These are phyloP conservation scores for Myriosclerotinia duriaeana DNA, from an alignment of 2,329 filamentous ascomycete genomes.

Conservation along the genomic window DNA sequence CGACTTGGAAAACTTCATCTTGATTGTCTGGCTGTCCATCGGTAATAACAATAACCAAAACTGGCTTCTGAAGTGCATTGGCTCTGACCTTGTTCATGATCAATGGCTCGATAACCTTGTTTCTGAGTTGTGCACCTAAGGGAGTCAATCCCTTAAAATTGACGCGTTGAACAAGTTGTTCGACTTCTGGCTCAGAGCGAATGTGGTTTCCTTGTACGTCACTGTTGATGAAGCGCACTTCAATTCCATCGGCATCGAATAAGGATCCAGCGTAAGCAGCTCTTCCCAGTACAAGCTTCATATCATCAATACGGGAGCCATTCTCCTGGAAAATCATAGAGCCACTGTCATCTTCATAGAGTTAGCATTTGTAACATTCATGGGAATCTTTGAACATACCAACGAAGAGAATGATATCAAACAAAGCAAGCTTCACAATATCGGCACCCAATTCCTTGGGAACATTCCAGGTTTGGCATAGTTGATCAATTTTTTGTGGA, in stretches of 20 bases:
- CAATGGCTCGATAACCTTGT: slow-evolving; percentile 63
- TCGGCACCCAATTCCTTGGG: slow-evolving; percentile 40
- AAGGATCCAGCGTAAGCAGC: slow-evolving; percentile 64
- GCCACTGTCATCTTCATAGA: slow-evolving; percentile 58
- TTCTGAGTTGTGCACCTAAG: slow-evolving; percentile 60
- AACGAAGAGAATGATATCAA: slow-evolving; percentile 39
- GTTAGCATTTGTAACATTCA: slow-evolving; percentile 13
- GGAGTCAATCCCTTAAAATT: slow-evolving; percentile 66
- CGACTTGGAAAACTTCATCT: slow-evolving; percentile 18
- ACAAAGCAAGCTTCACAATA: slow-evolving; percentile 41
- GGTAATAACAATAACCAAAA: slow-evolving; percentile 20
- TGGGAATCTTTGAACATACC: slow-evolving; percentile 29
- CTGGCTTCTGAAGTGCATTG: slow-evolving; percentile 19
- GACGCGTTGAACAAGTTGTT: slow-evolving; percentile 56
- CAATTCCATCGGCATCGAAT: slow-evolving; percentile 69
- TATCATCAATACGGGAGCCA: slow-evolving; percentile 64
- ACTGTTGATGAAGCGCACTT: slow-evolving; percentile 69
- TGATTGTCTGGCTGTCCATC: slow-evolving; percentile 24
- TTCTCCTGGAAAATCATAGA: slow-evolving; percentile 69
- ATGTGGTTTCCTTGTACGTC: slow-evolving; percentile 54
- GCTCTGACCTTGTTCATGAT: slow-evolving; percentile 44
- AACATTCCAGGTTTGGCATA: slow-evolving; percentile 37
- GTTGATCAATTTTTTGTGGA: slow-evolving; percentile 32
- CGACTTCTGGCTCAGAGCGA: slow-evolving; percentile 56
- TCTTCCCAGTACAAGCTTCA: slow-evolving; percentile 62